These are phyloP conservation scores for Magnolia sinica DNA, from an alignment of 164 flowering plant genomes.

Conservation along the genomic window DNA sequence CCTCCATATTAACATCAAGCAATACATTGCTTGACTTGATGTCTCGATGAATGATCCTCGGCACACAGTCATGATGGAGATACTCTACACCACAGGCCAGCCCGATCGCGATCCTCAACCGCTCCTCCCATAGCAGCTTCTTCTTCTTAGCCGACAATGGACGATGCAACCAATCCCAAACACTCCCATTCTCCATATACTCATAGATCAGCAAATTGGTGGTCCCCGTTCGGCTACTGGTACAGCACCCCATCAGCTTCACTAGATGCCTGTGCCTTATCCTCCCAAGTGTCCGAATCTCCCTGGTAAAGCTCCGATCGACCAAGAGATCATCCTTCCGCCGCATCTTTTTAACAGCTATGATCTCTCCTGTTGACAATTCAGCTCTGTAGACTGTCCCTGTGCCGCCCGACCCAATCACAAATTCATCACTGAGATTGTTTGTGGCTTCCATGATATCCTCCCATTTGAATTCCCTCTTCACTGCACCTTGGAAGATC, in stretches of 20 bases:
- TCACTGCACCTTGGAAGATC: conserved; percentile 41
- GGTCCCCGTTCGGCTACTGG: conserved; percentile 40
- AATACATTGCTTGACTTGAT: conserved; percentile 87
- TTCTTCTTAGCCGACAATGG: conserved; percentile 35
- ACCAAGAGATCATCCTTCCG: conserved; percentile 58
- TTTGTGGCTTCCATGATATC: conserved; percentile 89
- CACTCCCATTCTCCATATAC: conserved; percentile 93
- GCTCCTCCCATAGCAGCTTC: conserved; percentile 65
- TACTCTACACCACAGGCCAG: conserved; percentile 89
- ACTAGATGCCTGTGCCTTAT: conserved; percentile 92
- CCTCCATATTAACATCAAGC: conserved; percentile 82
- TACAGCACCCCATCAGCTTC: conserved; percentile 73
- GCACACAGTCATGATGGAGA: conserved; percentile 92
- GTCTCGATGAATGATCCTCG: conserved; percentile 84
- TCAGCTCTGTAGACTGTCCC: conserved; percentile 84
- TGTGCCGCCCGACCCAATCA: conserved; percentile 90
- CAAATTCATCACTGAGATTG: conserved; percentile 65
- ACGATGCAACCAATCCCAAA: conserved; percentile 92
- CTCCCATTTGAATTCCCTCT: conserved; percentile 66
- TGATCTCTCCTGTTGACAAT: conserved; percentile 51
- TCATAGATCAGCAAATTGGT: conserved; percentile 75
- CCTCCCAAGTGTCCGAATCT: conserved; percentile 80
- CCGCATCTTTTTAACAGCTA: conserved; percentile 85
- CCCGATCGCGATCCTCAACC: conserved; percentile 75
- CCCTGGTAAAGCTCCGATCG: conserved; percentile 77